A percentile compares a stretch with the other conserved stretches of the same genome.
Evolutionary conservation across 2,329 filamentous ascomycete genomes (phyloP).

Genomic region (Bisporella sp.): DNA sequence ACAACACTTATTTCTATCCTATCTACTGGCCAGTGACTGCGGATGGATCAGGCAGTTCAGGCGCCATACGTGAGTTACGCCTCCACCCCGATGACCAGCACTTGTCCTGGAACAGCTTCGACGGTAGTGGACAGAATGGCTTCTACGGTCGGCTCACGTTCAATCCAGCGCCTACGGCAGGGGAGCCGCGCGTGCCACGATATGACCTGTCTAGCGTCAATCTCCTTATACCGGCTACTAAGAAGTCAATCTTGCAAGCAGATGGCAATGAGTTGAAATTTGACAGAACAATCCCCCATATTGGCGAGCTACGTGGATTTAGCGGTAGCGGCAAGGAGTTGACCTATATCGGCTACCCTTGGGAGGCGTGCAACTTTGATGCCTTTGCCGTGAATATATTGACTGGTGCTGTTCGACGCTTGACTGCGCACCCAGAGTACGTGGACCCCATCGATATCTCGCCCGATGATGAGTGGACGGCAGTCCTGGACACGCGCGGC

Average conservation of each 20-base stretch:
- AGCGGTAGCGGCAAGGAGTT: constrained; percentile 34
- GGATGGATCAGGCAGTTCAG: too few relatives aligned
- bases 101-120: too few relatives aligned
- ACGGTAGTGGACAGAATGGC: too few relatives aligned
- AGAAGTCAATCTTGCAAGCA: not conserved
- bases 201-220: too few relatives aligned
- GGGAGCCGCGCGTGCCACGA: too few relatives aligned
- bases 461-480: constrained; percentile 35
- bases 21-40: too few relatives aligned
- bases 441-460: constrained; percentile 36
- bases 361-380: constrained; percentile 39
- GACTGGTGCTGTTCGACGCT: constrained; percentile 34
- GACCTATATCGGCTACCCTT: constrained; percentile 31
- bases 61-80: too few relatives aligned
- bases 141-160: too few relatives aligned
- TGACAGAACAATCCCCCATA: constrained; percentile 26
- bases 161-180: too few relatives aligned
- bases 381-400: constrained; percentile 34
- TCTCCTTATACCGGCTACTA: too few relatives aligned
- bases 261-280: constrained; percentile 25
- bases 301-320: constrained; percentile 40
- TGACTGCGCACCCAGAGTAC: constrained; percentile 39
- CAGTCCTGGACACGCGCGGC: constrained; percentile 37
- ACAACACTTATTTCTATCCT: too few relatives aligned
- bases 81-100: too few relatives aligned